Evolutionary conservation across 441 rosid species (phyloP).

Genomic region (Francoa sonchifolia): DNA sequence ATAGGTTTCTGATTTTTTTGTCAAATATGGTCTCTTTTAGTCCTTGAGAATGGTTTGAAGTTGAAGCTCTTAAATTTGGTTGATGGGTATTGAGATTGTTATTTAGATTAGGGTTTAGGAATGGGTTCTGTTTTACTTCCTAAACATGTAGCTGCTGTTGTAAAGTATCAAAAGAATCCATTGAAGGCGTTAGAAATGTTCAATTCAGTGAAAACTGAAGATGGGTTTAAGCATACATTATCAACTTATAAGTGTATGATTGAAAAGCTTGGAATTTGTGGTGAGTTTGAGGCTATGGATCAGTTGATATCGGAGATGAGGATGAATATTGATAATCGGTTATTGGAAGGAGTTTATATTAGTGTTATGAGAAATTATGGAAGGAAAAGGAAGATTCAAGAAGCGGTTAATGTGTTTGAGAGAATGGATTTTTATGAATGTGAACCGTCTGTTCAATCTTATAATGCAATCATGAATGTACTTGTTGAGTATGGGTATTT

Average conservation of each 20-base stretch:
- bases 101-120: slow-evolving; percentile 11
- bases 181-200: slow-evolving; percentile 65
- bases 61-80: too few relatives aligned
- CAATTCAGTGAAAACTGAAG: slow-evolving; percentile 52
- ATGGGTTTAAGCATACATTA: slow-evolving; percentile 63
- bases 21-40: too few relatives aligned
- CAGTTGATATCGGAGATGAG: slow-evolving; percentile 39
- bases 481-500: slow-evolving; percentile 56
- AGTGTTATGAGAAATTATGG: slow-evolving; percentile 68
- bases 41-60: too few relatives aligned
- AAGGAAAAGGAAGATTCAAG: slow-evolving; percentile 65
- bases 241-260: slow-evolving; percentile 59
- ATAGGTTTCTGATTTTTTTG: too few relatives aligned
- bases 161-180: slow-evolving; percentile 61
- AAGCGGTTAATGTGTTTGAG: slow-evolving; percentile 77
- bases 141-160: slow-evolving; percentile 67
- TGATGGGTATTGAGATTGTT: too few relatives aligned
- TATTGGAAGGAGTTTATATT: slow-evolving; percentile 71
- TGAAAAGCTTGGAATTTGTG: slow-evolving; percentile 67
- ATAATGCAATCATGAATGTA: slow-evolving; percentile 72
- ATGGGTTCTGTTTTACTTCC: slow-evolving; percentile 63
- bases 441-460: slow-evolving; percentile 55
- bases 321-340: slow-evolving; percentile 28
- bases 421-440: slow-evolving; percentile 87
- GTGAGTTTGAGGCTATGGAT: slow-evolving; percentile 77